phyloP scores from a whole-genome alignment of 805 yeast genomes.

The Priceomyces carsonii region DNA sequence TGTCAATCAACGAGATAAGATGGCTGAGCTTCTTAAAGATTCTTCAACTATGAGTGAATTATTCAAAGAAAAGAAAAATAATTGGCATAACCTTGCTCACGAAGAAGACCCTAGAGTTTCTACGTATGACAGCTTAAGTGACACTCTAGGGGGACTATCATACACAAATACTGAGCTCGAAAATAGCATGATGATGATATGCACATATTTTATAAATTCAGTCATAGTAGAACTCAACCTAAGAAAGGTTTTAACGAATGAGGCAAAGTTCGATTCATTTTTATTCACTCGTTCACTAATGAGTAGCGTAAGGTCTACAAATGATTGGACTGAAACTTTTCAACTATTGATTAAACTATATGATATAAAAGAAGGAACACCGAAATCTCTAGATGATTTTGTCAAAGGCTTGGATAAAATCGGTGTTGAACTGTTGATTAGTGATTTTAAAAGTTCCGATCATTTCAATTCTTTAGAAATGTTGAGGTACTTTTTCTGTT shows the following conservation, averaged over 20 bases:
- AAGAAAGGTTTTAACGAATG: slow-evolving; percentile 16
- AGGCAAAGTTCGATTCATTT: slow-evolving; percentile 6
- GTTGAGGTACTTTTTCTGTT: slow-evolving; percentile 23
- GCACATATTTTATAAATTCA: slow-evolving; percentile 23
- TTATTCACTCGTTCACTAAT: slow-evolving; percentile 19
- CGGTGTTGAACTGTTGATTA: slow-evolving; percentile 8
- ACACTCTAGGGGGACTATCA: slow-evolving; percentile 3
- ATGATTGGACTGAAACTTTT: slow-evolving; percentile 18
- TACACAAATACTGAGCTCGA: slow-evolving; percentile 20
- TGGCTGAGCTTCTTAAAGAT: slow-evolving; percentile 11
- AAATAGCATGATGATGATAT: slow-evolving; percentile 22
- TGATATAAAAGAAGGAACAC: slow-evolving; percentile 9
- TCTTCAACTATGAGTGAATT: slow-evolving; percentile 4
- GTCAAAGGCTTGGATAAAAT: slow-evolving; percentile 13
- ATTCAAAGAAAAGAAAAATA: slow-evolving; percentile 3
- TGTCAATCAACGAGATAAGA: slow-evolving; percentile 12
- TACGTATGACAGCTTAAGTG: slow-evolving; percentile 1
- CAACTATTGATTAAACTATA: slow-evolving; percentile 12
- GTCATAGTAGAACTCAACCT: slow-evolving; percentile 31
- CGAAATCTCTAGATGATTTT: slow-evolving; percentile 14
- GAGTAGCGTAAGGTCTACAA: slow-evolving; percentile 15
- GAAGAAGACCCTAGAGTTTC: background rate
- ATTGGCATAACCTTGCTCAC: slow-evolving; percentile 12
- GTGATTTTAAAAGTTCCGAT: slow-evolving; percentile 11
- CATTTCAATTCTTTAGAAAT: slow-evolving; percentile 23